These are phyloP conservation scores for Fusarium pseudocircinatum DNA, from an alignment of 2,329 filamentous ascomycete genomes.

Conservation along the genomic window DNA sequence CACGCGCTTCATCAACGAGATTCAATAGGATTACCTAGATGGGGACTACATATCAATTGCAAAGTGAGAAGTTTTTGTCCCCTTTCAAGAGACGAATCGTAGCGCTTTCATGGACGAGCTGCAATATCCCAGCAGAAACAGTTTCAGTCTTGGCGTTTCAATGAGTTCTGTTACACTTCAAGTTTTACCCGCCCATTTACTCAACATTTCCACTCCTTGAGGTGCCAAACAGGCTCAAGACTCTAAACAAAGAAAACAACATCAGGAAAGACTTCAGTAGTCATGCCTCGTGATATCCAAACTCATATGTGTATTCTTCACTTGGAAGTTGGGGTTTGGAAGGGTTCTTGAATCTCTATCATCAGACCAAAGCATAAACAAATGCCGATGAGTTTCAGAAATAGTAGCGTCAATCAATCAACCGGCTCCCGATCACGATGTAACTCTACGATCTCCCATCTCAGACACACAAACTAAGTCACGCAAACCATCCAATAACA, in stretches of 20 bases:
- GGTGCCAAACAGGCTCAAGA: background rate
- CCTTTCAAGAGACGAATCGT: no score
- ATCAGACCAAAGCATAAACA: background rate
- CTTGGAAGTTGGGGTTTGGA: no score
- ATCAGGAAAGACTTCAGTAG: background rate
- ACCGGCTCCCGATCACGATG: conserved; percentile 1
- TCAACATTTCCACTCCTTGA: accelerated
- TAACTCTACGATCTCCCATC: conserved; percentile 11
- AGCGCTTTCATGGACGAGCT: background rate
- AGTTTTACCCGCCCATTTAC: background rate
- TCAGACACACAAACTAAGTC: background rate
- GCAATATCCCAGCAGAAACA: background rate
- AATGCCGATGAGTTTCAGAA: conserved; percentile 3
- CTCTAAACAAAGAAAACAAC: background rate
- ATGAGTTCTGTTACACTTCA: background rate
- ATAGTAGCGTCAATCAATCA: background rate
- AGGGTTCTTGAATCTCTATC: no score
- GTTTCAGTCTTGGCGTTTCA: conserved; percentile 12
- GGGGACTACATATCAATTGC: no score
- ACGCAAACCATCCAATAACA: background rate
- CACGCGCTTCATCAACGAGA: background rate
- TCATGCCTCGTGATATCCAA: accelerated
- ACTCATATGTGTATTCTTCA: no score
- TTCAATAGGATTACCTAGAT: no score
- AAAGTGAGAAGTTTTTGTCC: no score